phyloP scores from a whole-genome alignment of 2,329 filamentous ascomycete species.

The Paraconiothyrium sp. region DNA sequence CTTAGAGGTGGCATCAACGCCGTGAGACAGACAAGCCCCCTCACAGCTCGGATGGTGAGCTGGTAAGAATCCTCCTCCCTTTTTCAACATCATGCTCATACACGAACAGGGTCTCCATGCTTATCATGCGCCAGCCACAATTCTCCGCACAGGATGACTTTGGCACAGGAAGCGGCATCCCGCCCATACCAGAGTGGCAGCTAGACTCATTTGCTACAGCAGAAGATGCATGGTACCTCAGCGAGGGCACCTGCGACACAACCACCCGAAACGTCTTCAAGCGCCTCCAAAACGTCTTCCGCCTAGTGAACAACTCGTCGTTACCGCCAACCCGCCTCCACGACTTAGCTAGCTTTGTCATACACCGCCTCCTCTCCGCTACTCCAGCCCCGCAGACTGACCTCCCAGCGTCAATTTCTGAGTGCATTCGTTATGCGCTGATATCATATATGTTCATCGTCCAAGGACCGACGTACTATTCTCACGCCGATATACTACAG shows the following conservation, averaged over 20 bases:
- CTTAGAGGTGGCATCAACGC: conserved; percentile 62
- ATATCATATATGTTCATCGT: conserved; percentile 63
- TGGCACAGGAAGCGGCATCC: conserved; percentile 60
- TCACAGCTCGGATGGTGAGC: conserved; percentile 65
- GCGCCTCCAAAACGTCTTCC: conserved; percentile 58
- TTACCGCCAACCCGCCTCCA: conserved; percentile 59
- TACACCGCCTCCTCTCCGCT: conserved; percentile 60
- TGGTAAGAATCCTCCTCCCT: conserved; percentile 54
- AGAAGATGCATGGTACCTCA: conserved; percentile 22
- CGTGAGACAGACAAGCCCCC: conserved; percentile 60
- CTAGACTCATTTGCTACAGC: conserved; percentile 29
- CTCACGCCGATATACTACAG: conserved; percentile 52
- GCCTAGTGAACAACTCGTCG: conserved; percentile 35
- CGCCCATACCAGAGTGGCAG: conserved; percentile 61
- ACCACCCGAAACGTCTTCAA: conserved; percentile 51
- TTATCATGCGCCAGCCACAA: conserved; percentile 63
- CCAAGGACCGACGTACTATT: conserved; percentile 66
- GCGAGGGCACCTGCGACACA: conserved; percentile 44
- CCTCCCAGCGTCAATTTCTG: conserved; percentile 27
- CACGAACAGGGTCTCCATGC: conserved; percentile 63
- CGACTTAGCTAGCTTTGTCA: conserved; percentile 64
- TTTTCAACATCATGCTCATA: neutral
- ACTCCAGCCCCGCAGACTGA: conserved; percentile 22
- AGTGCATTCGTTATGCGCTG: conserved; percentile 56
- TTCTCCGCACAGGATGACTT: conserved; percentile 63